A percentile compares a stretch with the other conserved stretches of the same genome.
These are phyloP conservation scores for Suillus brevipes DNA, from an alignment of 768 basidiomycete genomes.

Conservation along the genomic window DNA sequence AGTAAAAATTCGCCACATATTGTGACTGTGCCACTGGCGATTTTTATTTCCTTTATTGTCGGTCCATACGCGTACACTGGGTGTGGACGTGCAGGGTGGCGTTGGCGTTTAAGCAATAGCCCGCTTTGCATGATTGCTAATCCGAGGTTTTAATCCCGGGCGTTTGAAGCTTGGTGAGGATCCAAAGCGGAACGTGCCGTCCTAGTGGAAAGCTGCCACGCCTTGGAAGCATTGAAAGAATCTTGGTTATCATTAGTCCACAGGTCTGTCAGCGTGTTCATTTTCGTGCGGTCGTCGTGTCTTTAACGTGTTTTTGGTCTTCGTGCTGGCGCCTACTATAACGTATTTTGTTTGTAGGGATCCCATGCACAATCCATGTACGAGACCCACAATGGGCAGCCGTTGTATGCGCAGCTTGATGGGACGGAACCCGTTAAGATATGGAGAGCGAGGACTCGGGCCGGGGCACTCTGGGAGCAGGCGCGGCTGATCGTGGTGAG, in stretches of 20 bases:
- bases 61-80: neutral
- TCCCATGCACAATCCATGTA: slow-evolving; percentile 15
- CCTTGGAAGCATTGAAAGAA: neutral
- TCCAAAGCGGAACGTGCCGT: neutral
- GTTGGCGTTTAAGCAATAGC: slow-evolving; percentile 5
- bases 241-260: neutral
- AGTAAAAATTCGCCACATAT: neutral
- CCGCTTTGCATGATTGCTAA: neutral
- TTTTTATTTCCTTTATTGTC: neutral
- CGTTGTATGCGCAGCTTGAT: slow-evolving; percentile 11
- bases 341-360: slow-evolving; percentile 12
- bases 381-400: slow-evolving; percentile 10
- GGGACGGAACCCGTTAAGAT: slow-evolving; percentile 20
- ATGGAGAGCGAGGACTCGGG: slow-evolving; percentile 23
- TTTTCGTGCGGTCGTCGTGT: neutral
- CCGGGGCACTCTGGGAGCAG: slow-evolving; percentile 18
- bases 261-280: slow-evolving; percentile 1
- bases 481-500: slow-evolving; percentile 27
- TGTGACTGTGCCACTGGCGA: neutral
- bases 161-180: neutral
- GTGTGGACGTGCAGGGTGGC: neutral
- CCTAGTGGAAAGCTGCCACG: neutral
- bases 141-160: neutral
- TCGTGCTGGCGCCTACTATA: neutral
- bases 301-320: neutral